These are phyloP conservation scores for Xylona heveae DNA, from an alignment of 495 filamentous ascomycete genomes.

Conservation along the genomic window DNA sequence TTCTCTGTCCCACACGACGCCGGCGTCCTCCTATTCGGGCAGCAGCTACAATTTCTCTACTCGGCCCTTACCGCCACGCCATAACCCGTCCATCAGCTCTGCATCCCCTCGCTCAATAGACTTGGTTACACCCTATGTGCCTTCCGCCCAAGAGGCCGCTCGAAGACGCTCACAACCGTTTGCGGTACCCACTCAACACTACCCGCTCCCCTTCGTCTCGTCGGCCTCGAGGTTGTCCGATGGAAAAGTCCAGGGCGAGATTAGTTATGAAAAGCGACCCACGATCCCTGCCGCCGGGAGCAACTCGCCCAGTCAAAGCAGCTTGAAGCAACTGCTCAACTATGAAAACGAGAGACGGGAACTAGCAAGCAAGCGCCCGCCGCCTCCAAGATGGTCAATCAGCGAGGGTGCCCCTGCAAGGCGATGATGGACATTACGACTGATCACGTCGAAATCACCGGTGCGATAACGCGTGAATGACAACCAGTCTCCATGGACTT, in stretches of 20 bases:
- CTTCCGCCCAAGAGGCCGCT: constrained; percentile 3
- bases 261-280: constrained; percentile 1
- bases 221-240: not conserved
- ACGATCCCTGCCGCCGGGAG: constrained; percentile 1
- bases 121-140: constrained; percentile 13
- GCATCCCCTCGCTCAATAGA: constrained; percentile 15
- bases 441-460: too few species aligned
- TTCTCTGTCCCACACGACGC: not conserved
- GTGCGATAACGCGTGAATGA: too few species aligned
- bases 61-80: constrained; percentile 14
- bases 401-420: too few species aligned
- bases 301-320: not conserved
- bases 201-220: not conserved
- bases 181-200: not conserved
- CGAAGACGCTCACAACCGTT: too few species aligned
- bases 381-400: too few species aligned
- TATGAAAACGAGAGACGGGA: too few species aligned
- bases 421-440: too few species aligned
- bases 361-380: too few species aligned
- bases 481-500: too few species aligned
- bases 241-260: too few species aligned
- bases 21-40: not conserved
- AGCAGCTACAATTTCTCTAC: not conserved
- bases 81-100: constrained; percentile 11
- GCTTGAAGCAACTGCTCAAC: constrained; percentile 10